phyloP scores from a whole-genome alignment of 1,284 basidiomycete species.

The Retiboletus flavoniger region DNA sequence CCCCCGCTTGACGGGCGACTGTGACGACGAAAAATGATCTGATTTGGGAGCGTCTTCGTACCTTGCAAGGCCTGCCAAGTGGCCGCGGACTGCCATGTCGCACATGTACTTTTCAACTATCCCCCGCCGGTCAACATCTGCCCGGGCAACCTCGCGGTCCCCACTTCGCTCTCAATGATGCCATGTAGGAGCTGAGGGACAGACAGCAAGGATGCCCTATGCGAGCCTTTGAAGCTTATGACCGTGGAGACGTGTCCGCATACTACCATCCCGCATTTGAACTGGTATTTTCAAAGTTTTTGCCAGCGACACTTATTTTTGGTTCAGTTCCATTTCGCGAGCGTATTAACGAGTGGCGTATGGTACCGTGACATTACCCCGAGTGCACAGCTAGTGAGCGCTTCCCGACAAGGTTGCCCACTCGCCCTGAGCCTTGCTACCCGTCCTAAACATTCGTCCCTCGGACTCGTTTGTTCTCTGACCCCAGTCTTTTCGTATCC shows the following conservation, averaged over 20 bases:
- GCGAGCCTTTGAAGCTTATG: neutral
- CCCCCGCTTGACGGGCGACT: conserved; percentile 15
- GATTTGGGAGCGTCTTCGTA: conserved; percentile 32
- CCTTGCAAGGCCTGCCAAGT: conserved; percentile 14
- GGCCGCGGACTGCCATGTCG: conserved; percentile 16
- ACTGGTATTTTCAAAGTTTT: conserved; percentile 5
- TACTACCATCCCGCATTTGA: neutral
- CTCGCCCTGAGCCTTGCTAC: neutral
- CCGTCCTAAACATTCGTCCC: neutral
- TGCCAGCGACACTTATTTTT: conserved; percentile 13
- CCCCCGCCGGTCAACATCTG: neutral
- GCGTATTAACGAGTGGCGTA: conserved; percentile 11
- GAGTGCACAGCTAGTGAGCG: neutral
- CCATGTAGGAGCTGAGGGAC: neutral
- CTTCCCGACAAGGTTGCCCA: neutral
- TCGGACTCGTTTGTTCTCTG: too few species aligned
- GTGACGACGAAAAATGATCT: conserved; percentile 16
- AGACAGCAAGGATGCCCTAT: neutral
- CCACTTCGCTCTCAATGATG: neutral
- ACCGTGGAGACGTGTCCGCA: neutral
- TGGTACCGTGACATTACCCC: too few species aligned
- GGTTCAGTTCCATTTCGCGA: neutral
- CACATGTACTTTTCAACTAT: conserved; percentile 3
- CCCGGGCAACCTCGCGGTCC: conserved; percentile 2
- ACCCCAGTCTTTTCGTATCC: too few species aligned